phyloP scores from a whole-genome alignment of 352 stramenopile genomes.

The Phytopythium boreale region DNA sequence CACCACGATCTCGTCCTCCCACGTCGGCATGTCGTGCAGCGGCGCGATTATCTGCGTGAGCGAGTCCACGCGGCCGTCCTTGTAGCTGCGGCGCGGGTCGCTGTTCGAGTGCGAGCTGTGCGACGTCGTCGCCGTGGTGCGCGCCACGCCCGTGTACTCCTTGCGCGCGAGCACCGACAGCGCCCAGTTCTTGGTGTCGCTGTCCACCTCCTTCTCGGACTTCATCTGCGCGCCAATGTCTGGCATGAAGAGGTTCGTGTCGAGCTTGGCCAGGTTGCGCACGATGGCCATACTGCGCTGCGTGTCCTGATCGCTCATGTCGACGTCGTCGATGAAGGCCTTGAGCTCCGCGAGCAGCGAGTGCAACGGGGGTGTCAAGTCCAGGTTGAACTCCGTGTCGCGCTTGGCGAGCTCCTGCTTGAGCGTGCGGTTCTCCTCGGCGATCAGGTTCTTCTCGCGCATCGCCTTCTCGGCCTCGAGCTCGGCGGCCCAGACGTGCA shows the following conservation, averaged over 20 bases:
- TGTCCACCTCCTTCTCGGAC: constrained; percentile 71
- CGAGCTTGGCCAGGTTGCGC: constrained; percentile 61
- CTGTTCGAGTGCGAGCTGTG: constrained; percentile 73
- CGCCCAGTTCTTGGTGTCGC: constrained; percentile 82
- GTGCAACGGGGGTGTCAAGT: constrained; percentile 70
- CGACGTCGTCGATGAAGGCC: constrained; percentile 64
- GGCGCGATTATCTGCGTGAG: constrained; percentile 27
- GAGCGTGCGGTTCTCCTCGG: constrained; percentile 74
- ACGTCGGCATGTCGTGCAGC: constrained; percentile 51
- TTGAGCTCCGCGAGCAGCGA: constrained; percentile 74
- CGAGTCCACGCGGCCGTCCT: constrained; percentile 31
- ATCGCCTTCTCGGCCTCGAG: constrained; percentile 67
- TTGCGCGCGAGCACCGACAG: constrained; percentile 71
- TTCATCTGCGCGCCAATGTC: constrained; percentile 84
- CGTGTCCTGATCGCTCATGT: constrained; percentile 57
- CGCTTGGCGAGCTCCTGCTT: constrained; percentile 75
- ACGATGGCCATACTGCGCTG: constrained; percentile 64
- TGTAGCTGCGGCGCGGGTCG: constrained; percentile 51
- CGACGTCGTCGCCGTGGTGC: constrained; percentile 50
- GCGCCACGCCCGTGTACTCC: constrained; percentile 59
- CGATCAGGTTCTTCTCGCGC: constrained; percentile 77
- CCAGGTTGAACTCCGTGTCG: constrained; percentile 69
- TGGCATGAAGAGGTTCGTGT: constrained; percentile 81
- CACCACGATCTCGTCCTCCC: constrained; percentile 48
- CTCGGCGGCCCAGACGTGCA: constrained; percentile 77